Evolutionary conservation across 331 rosid genomes (phyloP), one percentile per base, ranked within the genome.

Genomic region (Quercus tomentella): DNA sequence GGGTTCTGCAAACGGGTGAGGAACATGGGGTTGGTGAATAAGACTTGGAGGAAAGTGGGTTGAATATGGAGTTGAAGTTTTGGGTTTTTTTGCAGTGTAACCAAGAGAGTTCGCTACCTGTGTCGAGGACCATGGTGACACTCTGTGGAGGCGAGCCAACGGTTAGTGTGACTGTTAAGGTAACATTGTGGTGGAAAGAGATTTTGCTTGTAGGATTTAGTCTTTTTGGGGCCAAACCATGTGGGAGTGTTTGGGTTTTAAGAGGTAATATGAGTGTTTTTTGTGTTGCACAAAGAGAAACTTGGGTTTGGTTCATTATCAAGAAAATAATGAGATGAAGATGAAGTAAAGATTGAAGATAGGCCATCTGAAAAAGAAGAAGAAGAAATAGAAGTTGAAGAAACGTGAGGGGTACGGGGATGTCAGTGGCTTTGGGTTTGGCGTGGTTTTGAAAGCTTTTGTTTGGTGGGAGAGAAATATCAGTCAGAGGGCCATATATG

Each of bases 101-200:
- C 97, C 97, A 93, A 3, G 97, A 87, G 86, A 93, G 97, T 43
- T 93, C 97, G 14, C 97, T 93, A 15, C 97, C 97, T 49, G 97
- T 93, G 85, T 93, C 97, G 49, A 93, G 97, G 80, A 93, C 97
- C 97, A 93, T 93, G 80, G 93, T 87, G 12, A 91, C 93, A 2
- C 55, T 77, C 83, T 93, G 97, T 26, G 97, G 97, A 71, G 97
- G 97, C 10, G 97, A 76, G 20, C 97, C 97, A 4, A 89, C 85
- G 12, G 89, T 84, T 18, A 93, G 75, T 5, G 93, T 80, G 43
- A 89, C 89, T 2, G 97, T 89, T 73, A 93, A 58, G 49, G 97
- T 84, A 14, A 93, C 94, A 12, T 89, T 91, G 79, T 93, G 92
- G 31, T 80, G 92, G 86, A 93, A 93, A 30, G 87, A 18, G 76